A percentile compares a stretch with the other conserved stretches of the same genome.
These are phyloP conservation scores for Cydonia oblonga DNA, from an alignment of 331 rosid species.

Conservation along the genomic window DNA sequence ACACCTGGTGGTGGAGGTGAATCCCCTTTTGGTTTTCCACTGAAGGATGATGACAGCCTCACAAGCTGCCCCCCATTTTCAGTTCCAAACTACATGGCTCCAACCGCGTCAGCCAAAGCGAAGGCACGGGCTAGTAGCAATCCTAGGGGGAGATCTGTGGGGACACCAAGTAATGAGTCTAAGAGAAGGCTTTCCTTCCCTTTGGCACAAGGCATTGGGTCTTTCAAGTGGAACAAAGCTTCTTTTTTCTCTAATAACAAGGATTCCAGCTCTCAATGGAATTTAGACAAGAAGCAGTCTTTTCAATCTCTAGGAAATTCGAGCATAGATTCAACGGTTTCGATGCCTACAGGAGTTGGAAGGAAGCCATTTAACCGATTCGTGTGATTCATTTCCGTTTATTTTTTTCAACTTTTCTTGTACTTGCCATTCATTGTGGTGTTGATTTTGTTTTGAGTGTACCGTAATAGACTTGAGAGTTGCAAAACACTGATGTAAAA, in stretches of 20 bases:
- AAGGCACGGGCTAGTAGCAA: slow-evolving; percentile 63
- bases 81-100: slow-evolving; percentile 77
- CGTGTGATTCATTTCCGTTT: slow-evolving; percentile 58
- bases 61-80: slow-evolving; percentile 89
- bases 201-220: slow-evolving; percentile 55
- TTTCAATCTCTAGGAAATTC: slow-evolving; percentile 50
- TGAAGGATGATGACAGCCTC: slow-evolving; percentile 79
- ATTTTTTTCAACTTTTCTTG: slow-evolving; percentile 20
- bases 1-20: slow-evolving; percentile 31
- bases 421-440: slow-evolving; percentile 13
- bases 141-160: slow-evolving; percentile 63
- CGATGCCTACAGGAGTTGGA: slow-evolving; percentile 58
- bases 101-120: slow-evolving; percentile 73
- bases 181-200: slow-evolving; percentile 80
- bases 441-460: slow-evolving; percentile 32
- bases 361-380: slow-evolving; percentile 96
- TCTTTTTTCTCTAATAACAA: slow-evolving; percentile 44
- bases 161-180: slow-evolving; percentile 70
- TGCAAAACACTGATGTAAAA: slow-evolving; percentile 35
- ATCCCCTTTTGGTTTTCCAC: slow-evolving; percentile 51
- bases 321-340: slow-evolving; percentile 78
- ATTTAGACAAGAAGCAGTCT: slow-evolving; percentile 49
- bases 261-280: slow-evolving; percentile 35
- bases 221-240: slow-evolving; percentile 73
- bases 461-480: slow-evolving; percentile 46